These are phyloP conservation scores for Quercus lobata DNA, from an alignment of 331 rosid species.

Conservation along the genomic window DNA sequence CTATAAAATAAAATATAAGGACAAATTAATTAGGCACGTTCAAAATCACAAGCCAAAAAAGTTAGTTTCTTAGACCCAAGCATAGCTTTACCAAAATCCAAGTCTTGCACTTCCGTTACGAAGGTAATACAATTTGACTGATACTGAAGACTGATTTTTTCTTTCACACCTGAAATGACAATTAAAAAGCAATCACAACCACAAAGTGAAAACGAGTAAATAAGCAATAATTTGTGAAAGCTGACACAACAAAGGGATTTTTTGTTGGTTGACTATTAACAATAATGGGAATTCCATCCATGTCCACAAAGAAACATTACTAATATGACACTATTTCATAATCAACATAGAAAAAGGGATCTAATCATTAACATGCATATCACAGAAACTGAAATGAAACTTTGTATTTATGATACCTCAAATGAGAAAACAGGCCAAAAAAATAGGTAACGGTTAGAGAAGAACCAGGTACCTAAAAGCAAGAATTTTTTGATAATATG, in stretches of 20 bases:
- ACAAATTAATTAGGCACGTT: neutral
- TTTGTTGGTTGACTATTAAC: too few species aligned
- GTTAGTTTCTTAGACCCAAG: slow-evolving; percentile 12
- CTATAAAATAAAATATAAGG: slow-evolving; percentile 41
- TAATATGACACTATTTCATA: neutral
- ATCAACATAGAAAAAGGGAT: neutral
- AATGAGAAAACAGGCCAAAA: too few species aligned
- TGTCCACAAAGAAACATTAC: neutral
- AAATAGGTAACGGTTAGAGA: too few species aligned
- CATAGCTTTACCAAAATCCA: slow-evolving; percentile 77
- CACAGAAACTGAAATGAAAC: neutral
- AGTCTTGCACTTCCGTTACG: slow-evolving; percentile 89
- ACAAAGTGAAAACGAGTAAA: neutral
- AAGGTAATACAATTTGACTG: slow-evolving; percentile 78
- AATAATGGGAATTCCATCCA: too few species aligned
- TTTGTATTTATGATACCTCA: too few species aligned
- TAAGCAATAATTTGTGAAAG: neutral
- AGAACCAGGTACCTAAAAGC: too few species aligned
- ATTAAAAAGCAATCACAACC: slow-evolving; percentile 11
- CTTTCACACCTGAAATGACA: slow-evolving; percentile 63
- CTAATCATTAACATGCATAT: neutral
- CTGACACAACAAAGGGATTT: neutral
- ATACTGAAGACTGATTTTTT: slow-evolving; percentile 73
- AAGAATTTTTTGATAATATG: too few species aligned
- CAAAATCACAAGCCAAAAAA: slow-evolving; percentile 12